phyloP scores from a whole-genome alignment of 169 alveolate species.

The Eimeria praecox region DNA sequence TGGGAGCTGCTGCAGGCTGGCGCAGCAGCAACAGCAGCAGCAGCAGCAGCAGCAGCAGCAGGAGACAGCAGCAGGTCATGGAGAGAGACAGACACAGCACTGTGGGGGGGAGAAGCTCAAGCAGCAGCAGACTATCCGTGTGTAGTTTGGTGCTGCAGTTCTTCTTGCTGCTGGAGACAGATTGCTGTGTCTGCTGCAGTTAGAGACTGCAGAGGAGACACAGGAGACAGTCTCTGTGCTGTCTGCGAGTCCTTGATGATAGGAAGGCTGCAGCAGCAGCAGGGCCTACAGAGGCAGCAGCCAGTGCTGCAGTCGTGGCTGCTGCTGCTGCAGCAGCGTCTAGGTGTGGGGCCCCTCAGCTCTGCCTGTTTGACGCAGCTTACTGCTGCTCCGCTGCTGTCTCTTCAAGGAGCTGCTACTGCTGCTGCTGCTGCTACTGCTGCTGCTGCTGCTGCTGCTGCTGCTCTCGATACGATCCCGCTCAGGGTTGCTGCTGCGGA shows the following conservation, averaged over 20 bases:
- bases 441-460: too few relatives aligned
- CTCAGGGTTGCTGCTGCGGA: background rate
- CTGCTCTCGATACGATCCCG: background rate
- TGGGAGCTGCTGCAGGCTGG: constrained; percentile 62
- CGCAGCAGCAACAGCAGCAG: constrained; percentile 46
- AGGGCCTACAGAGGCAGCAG: background rate
- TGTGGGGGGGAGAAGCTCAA: background rate
- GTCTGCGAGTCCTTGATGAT: background rate
- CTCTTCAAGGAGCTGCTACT: background rate
- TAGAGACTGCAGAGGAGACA: constrained; percentile 7
- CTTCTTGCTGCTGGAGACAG: constrained; percentile 40
- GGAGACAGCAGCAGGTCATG: background rate
- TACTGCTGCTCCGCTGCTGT: background rate
- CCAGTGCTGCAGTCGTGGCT: constrained; percentile 44
- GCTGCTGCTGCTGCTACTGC: too few relatives aligned
- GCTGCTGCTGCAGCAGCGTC: constrained; percentile 45
- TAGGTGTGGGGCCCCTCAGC: constrained; percentile 48
- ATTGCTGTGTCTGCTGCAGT: constrained; percentile 19
- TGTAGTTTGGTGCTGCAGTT: constrained; percentile 46
- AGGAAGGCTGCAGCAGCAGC: background rate
- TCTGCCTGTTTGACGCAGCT: constrained; percentile 54
- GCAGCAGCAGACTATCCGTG: background rate
- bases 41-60: constrained; percentile 34
- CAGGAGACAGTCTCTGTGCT: background rate
- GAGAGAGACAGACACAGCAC: background rate